Conservation (phyloP, 306 rosid species). For the Cercis canadensis region DNA sequence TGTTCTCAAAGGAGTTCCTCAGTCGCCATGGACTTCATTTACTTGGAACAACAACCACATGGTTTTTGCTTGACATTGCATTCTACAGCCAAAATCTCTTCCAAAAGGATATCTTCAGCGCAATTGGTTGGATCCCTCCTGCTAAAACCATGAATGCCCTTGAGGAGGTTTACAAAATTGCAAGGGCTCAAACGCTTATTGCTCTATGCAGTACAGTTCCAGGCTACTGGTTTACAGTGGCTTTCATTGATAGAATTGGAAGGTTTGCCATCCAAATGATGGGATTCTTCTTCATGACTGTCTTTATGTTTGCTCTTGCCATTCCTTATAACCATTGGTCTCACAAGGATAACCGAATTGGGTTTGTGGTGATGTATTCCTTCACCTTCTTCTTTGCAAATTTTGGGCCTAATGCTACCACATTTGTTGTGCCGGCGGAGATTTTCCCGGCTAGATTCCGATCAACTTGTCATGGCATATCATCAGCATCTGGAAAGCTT, state of each 20-base stretch:
- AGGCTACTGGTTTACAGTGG: constrained; percentile 80
- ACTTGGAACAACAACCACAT: constrained; percentile 70
- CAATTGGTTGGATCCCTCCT: constrained; percentile 77
- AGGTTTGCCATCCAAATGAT: constrained; percentile 71
- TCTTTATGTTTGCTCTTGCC: constrained; percentile 77
- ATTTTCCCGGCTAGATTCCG: constrained; percentile 76
- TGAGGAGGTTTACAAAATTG: constrained; percentile 63
- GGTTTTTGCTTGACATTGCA: constrained; percentile 83
- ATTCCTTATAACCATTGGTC: constrained; percentile 81
- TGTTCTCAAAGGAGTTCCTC: constrained; percentile 62
- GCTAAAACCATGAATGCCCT: constrained; percentile 72
- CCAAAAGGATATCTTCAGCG: constrained; percentile 76
- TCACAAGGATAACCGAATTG: constrained; percentile 56
- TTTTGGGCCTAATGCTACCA: constrained; percentile 83
- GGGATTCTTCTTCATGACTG: constrained; percentile 89
- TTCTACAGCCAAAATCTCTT: constrained; percentile 77
- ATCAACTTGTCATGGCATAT: constrained; percentile 80
- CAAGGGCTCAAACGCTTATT: constrained; percentile 77
- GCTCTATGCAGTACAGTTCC: constrained; percentile 85
- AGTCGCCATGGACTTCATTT: constrained; percentile 69
- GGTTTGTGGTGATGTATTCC: constrained; percentile 65
- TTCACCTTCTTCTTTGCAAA: constrained; percentile 77
- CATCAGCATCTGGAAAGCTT: constrained; percentile 72
- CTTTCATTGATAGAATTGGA: constrained; percentile 69
- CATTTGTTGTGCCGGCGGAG: constrained; percentile 84